Conservation (phyloP, 2,329 filamentous ascomycete species). For the Colletotrichum sansevieriae region DNA sequence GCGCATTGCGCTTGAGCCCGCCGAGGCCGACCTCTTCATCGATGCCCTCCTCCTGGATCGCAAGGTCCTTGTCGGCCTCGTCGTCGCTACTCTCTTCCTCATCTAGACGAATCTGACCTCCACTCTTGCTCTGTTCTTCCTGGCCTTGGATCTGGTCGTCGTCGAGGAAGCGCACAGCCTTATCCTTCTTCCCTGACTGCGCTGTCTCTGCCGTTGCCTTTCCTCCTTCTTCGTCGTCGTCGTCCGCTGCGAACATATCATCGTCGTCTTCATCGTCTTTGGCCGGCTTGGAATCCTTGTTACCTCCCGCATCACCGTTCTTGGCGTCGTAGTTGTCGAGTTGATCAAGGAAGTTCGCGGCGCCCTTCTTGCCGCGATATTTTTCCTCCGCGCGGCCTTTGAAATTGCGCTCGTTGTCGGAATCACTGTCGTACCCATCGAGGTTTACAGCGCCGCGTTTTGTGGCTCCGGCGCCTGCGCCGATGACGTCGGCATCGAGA, state of each 20-base stretch:
- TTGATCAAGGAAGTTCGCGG: conserved; percentile 64
- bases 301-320: conserved; percentile 42
- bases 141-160: conserved; percentile 81
- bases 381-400: conserved; percentile 77
- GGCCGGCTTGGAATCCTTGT: conserved; percentile 48
- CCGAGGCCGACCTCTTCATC: conserved; percentile 93
- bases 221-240: conserved; percentile 58
- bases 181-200: conserved; percentile 65
- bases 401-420: conserved; percentile 86
- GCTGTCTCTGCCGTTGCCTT: conserved; percentile 43
- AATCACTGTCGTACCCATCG: conserved; percentile 97
- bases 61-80: conserved; percentile 80
- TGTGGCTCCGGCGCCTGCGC: conserved; percentile 78
- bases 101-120: conserved; percentile 76
- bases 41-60: conserved; percentile 79
- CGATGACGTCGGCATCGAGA: conserved; percentile 93
- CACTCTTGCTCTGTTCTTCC: conserved; percentile 78
- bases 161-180: conserved; percentile 73
- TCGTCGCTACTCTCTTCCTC: conserved; percentile 70
- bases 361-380: conserved; percentile 56
- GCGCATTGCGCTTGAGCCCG: conserved; percentile 91
- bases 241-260: conserved; percentile 83
- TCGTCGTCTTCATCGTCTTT: conserved; percentile 59
- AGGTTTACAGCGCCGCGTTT: conserved; percentile 96
- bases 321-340: conserved; percentile 67